Percentiles rank a stretch among this genome's conserved stretches.
Conservation (phyloP, 495 filamentous ascomycete species). For the Talaromyces borbonicus region DNA sequence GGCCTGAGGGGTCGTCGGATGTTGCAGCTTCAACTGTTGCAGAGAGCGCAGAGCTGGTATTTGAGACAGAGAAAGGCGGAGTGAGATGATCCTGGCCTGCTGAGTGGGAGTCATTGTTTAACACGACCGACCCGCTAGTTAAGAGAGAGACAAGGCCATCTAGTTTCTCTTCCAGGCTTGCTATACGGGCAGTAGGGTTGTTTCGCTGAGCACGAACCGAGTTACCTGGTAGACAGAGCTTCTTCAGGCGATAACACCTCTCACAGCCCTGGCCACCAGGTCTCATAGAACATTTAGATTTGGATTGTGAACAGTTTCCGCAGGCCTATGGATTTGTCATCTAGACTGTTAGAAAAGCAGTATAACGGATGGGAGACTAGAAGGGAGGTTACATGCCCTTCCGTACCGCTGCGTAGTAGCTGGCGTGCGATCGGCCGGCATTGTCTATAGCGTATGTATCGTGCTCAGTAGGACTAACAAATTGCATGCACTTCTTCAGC, state of each 20-base stretch:
- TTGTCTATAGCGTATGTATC: too few relatives aligned
- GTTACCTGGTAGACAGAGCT: constrained; percentile 18
- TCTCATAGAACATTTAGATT: too few relatives aligned
- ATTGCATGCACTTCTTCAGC: too few relatives aligned
- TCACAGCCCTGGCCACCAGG: too few relatives aligned
- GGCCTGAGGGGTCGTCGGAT: neutral
- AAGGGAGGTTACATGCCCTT: too few relatives aligned
- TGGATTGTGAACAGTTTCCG: too few relatives aligned
- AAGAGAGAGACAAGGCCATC: constrained; percentile 23
- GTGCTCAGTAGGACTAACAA: too few relatives aligned
- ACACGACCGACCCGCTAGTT: constrained; percentile 2
- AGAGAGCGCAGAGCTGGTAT: neutral
- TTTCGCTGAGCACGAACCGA: constrained; percentile 17
- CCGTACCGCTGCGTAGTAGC: too few relatives aligned
- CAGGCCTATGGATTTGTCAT: too few relatives aligned
- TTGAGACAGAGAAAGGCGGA: neutral
- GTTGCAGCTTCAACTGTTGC: neutral
- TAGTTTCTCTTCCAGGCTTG: constrained; percentile 26
- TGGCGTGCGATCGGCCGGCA: too few relatives aligned
- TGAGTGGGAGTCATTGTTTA: constrained; percentile 6
- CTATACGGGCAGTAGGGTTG: constrained; percentile 11
- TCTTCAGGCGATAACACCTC: constrained; percentile 34
- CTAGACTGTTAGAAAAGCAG: too few relatives aligned
- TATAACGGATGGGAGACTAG: too few relatives aligned
- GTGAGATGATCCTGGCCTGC: neutral